phyloP scores from a whole-genome alignment of 306 rosid species.

The Glycyrrhiza uralensis region DNA sequence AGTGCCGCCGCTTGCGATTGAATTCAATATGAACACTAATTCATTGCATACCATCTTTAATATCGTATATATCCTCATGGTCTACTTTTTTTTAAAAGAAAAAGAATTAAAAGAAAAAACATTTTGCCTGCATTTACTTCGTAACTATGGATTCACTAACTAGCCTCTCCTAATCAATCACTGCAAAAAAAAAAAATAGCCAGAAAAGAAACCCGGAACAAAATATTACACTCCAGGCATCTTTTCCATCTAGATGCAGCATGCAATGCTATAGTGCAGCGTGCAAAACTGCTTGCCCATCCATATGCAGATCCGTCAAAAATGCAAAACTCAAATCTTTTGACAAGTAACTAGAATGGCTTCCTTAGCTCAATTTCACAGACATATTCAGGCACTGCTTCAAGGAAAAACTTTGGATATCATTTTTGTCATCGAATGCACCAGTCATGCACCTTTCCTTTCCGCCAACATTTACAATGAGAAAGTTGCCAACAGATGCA shows the following conservation, averaged over 20 bases:
- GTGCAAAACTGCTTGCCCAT: constrained; percentile 29
- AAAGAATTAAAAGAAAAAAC: background rate
- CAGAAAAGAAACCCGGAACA: background rate
- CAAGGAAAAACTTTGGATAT: constrained; percentile 27
- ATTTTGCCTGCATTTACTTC: background rate
- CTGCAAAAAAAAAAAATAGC: background rate
- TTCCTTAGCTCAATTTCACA: constrained; percentile 29
- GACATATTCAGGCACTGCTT: constrained; percentile 5
- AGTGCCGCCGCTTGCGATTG: background rate
- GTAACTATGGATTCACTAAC: background rate
- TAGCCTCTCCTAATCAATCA: constrained; percentile 19
- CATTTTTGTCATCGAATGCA: constrained; percentile 22
- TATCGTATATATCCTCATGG: background rate
- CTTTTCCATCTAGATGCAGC: constrained; percentile 26
- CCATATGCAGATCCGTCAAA: constrained; percentile 29
- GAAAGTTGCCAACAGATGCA: constrained; percentile 26
- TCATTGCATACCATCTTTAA: constrained; percentile 19
- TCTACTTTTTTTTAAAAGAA: constrained; percentile 1
- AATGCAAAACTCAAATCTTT: constrained; percentile 7
- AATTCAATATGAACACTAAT: constrained; percentile 27
- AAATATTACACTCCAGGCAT: constrained; percentile 24
- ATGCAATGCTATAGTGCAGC: constrained; percentile 16
- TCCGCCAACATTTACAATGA: constrained; percentile 34
- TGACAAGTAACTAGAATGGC: constrained; percentile 1
- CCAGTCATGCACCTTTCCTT: constrained; percentile 25